Percentiles rank a stretch among this genome's conserved stretches.
These are phyloP conservation scores for Halteria grandinella DNA, from an alignment of 73 alveolate genomes.

Conservation along the genomic window DNA sequence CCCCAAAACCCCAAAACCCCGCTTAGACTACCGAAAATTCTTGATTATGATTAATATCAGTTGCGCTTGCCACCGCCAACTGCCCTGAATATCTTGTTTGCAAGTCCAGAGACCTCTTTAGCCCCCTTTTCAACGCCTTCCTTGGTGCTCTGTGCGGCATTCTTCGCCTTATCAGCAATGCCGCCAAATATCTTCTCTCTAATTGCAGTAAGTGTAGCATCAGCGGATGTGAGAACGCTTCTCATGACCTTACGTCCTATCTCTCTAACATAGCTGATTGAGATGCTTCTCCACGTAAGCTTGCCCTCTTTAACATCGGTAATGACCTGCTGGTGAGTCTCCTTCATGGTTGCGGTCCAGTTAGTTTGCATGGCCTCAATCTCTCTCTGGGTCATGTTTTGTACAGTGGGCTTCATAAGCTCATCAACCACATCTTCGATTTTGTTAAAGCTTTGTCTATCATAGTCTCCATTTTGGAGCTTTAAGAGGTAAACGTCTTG, in stretches of 20 bases:
- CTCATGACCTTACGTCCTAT: background rate
- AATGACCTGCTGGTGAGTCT: background rate
- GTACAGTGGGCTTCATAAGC: background rate
- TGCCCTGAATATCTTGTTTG: too few species aligned
- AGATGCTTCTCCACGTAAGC: background rate
- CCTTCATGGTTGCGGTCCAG: slow-evolving; percentile 34
- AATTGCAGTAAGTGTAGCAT: too few species aligned
- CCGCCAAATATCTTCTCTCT: background rate
- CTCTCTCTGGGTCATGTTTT: too few species aligned
- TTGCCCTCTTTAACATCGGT: slow-evolving; percentile 9
- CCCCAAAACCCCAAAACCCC: too few species aligned
- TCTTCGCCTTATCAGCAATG: background rate
- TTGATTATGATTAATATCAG: too few species aligned
- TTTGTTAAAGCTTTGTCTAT: background rate
- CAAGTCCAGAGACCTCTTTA: too few species aligned
- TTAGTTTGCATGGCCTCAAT: background rate
- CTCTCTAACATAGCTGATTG: background rate
- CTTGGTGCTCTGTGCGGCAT: background rate
- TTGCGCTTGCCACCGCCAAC: too few species aligned
- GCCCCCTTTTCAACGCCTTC: background rate
- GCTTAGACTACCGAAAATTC: too few species aligned
- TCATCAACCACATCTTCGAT: background rate
- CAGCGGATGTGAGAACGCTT: too few species aligned
- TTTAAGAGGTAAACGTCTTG: slow-evolving; percentile 8
- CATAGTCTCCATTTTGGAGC: background rate